Evolutionary conservation across 148 eudicot genomes (phyloP).

Genomic region (Polygonum aviculare): DNA sequence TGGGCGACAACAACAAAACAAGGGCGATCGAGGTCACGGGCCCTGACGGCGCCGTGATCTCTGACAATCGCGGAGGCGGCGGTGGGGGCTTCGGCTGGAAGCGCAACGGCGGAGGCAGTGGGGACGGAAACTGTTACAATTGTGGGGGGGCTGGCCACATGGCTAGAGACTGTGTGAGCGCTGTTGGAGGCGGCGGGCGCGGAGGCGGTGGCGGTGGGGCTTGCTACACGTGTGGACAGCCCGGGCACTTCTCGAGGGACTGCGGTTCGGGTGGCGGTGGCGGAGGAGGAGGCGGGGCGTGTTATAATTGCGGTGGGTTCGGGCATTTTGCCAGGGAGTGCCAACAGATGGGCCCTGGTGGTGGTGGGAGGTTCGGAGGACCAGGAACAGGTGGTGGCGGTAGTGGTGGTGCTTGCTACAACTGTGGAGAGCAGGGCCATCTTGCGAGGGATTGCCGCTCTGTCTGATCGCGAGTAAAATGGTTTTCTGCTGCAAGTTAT

Average conservation of each 20-base stretch:
- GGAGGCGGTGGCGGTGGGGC: constrained; percentile 7
- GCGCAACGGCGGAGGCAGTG: not conserved
- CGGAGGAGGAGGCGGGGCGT: constrained; percentile 26
- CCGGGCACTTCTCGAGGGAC: constrained; percentile 28
- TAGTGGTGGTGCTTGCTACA: constrained; percentile 23
- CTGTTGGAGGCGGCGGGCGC: not conserved
- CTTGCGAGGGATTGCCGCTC: constrained; percentile 41
- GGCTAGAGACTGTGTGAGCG: not conserved
- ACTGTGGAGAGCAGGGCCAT: constrained; percentile 32
- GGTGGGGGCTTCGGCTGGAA: not conserved
- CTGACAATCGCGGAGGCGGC: not conserved
- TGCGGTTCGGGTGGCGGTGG: constrained; percentile 10
- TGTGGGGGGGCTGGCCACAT: constrained; percentile 1
- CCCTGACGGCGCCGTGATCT: not conserved
- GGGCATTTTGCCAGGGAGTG: constrained; percentile 55
- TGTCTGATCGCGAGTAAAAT: not conserved
- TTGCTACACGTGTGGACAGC: constrained; percentile 23
- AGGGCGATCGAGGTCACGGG: not conserved
- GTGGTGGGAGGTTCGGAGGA: not conserved
- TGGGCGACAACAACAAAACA: not conserved
- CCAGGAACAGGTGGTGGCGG: constrained; percentile 23
- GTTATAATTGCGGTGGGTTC: constrained; percentile 22
- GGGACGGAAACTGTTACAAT: constrained; percentile 2
- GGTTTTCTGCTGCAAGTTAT: not conserved
- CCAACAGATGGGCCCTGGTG: not conserved